phyloP scores from a whole-genome alignment of 2,329 filamentous ascomycete genomes.

The Exophiala bonariae region DNA sequence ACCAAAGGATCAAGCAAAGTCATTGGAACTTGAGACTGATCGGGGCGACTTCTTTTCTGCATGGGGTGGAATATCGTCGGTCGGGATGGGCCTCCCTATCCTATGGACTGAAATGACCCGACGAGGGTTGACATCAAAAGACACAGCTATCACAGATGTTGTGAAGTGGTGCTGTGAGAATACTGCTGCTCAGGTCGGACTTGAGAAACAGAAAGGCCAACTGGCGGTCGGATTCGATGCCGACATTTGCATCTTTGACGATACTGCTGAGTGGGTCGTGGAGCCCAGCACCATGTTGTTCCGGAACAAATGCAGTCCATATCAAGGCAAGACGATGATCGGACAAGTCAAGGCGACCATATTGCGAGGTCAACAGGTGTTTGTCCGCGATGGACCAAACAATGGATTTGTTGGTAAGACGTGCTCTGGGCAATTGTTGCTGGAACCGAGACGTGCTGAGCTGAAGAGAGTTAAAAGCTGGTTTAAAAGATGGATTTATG shows the following conservation, averaged over 20 bases:
- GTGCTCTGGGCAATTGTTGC: conserved; percentile 39
- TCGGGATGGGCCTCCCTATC: conserved; percentile 89
- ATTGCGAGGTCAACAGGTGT: conserved; percentile 76
- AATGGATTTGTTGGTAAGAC: conserved; percentile 39
- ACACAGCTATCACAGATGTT: conserved; percentile 68
- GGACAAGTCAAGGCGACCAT: conserved; percentile 84
- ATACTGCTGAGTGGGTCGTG: conserved; percentile 74
- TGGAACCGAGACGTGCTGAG: conserved; percentile 34
- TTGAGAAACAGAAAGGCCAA: conserved; percentile 78
- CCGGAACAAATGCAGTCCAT: conserved; percentile 88
- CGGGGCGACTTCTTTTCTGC: conserved; percentile 89
- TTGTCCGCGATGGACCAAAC: conserved; percentile 60
- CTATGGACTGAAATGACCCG: conserved; percentile 75
- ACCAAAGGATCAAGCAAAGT: conserved; percentile 25
- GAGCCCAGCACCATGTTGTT: conserved; percentile 81
- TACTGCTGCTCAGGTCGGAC: conserved; percentile 83
- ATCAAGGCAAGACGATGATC: conserved; percentile 75
- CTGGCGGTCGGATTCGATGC: conserved; percentile 80
- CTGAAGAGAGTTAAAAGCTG: conserved; percentile 24
- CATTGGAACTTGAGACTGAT: conserved; percentile 35
- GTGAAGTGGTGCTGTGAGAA: conserved; percentile 83
- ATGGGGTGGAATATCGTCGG: conserved; percentile 94
- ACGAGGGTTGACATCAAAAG: conserved; percentile 52
- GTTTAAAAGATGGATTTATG: conserved; percentile 26
- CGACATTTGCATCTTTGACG: conserved; percentile 90